Percentiles rank a stretch among this genome's conserved stretches.
These are phyloP conservation scores for Leptographium radiaticola DNA, from an alignment of 2,329 filamentous ascomycete species.

Conservation along the genomic window DNA sequence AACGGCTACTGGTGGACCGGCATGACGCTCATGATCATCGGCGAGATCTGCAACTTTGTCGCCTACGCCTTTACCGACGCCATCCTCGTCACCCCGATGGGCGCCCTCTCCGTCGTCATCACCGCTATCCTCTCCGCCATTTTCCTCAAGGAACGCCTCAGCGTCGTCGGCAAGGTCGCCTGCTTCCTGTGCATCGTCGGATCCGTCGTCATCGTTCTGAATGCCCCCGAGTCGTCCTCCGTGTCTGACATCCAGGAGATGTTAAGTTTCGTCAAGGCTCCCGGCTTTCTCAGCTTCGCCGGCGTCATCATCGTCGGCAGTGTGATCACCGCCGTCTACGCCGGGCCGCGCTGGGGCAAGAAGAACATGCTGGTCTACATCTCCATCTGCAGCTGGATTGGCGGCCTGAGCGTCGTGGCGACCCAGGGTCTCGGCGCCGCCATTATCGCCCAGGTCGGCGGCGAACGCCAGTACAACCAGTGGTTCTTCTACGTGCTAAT, in stretches of 20 bases:
- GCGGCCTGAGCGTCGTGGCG: slow-evolving; percentile 85
- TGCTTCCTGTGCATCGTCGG: slow-evolving; percentile 94
- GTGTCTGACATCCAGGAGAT: slow-evolving; percentile 85
- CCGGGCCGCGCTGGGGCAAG: slow-evolving; percentile 79
- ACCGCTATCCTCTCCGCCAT: slow-evolving; percentile 85
- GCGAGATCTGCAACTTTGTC: slow-evolving; percentile 94
- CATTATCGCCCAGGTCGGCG: slow-evolving; percentile 73
- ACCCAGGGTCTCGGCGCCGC: slow-evolving; percentile 88
- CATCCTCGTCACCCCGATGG: slow-evolving; percentile 85
- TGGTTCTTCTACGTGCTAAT: slow-evolving; percentile 93
- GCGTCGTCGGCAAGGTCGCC: slow-evolving; percentile 89
- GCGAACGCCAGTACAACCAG: slow-evolving; percentile 82
- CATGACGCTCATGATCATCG: slow-evolving; percentile 94
- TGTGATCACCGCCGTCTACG: slow-evolving; percentile 61
- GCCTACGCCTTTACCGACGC: slow-evolving; percentile 96
- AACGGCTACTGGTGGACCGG: slow-evolving; percentile 91
- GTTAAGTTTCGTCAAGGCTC: slow-evolving; percentile 73
- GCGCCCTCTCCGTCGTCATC: slow-evolving; percentile 83
- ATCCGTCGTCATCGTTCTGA: slow-evolving; percentile 86
- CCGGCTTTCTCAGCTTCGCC: slow-evolving; percentile 74
- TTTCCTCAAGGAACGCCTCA: slow-evolving; percentile 89
- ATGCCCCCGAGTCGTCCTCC: slow-evolving; percentile 75
- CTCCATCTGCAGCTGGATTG: slow-evolving; percentile 88
- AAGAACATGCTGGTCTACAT: slow-evolving; percentile 97
- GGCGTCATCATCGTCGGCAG: slow-evolving; percentile 70